Evolutionary conservation across 148 eudicot species (phyloP).

Genomic region (Selenicereus undatus): DNA sequence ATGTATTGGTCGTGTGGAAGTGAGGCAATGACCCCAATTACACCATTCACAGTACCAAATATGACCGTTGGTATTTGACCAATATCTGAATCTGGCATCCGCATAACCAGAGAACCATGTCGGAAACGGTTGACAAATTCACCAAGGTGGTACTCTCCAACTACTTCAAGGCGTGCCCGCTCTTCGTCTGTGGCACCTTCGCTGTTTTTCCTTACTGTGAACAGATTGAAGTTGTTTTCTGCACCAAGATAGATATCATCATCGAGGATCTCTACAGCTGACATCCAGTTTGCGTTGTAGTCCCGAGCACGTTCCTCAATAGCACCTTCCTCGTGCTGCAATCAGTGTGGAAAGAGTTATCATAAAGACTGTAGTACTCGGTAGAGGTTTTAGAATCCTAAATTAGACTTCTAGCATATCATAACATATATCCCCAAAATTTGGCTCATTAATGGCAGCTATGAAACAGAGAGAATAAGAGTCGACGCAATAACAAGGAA

Average conservation of each 20-base stretch:
- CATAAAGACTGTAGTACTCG: too few relatives aligned
- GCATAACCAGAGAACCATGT: conserved; percentile 97
- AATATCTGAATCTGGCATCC: conserved; percentile 78
- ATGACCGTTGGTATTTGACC: conserved; percentile 75
- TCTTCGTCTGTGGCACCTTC: conserved; percentile 98
- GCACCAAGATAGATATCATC: conserved; percentile 87
- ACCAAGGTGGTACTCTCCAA: conserved; percentile 96
- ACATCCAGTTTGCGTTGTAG: conserved; percentile 98
- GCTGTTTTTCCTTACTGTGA: conserved; percentile 86
- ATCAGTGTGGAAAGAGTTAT: neutral
- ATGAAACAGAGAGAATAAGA: too few relatives aligned
- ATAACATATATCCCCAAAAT: too few relatives aligned
- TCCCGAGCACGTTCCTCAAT: conserved; percentile 99
- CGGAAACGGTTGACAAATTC: conserved; percentile 88
- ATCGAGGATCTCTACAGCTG: conserved; percentile 92
- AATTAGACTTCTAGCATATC: too few relatives aligned
- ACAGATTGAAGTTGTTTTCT: conserved; percentile 83
- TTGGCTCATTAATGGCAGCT: too few relatives aligned
- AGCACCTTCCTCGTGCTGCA: conserved; percentile 97
- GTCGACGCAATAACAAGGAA: too few relatives aligned
- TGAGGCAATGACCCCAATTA: conserved; percentile 88
- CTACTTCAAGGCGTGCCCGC: conserved; percentile 96
- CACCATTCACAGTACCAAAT: conserved; percentile 84
- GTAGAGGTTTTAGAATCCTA: too few relatives aligned
- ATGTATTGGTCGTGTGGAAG: conserved; percentile 78